Percentiles rank a stretch among this genome's conserved stretches.
Evolutionary conservation across 2,329 filamentous ascomycete genomes (phyloP).

Genomic region (Calonectria ilicicola): DNA sequence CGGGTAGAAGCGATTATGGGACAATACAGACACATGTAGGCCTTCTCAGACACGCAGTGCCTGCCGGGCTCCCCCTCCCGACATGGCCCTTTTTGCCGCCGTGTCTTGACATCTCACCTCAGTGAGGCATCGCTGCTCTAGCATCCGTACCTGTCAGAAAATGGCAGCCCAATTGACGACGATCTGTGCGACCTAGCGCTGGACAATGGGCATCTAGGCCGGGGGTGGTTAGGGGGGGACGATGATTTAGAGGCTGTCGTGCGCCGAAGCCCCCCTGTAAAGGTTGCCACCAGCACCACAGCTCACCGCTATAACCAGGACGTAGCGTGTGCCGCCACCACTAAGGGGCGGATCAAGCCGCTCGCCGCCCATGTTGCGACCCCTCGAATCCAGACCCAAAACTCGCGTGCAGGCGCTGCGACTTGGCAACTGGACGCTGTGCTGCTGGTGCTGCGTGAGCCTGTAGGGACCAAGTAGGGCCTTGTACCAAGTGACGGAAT

Average conservation of each 20-base stretch:
- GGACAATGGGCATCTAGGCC: background rate
- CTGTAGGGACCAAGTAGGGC: background rate
- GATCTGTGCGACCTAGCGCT: background rate
- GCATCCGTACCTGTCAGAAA: conserved; percentile 2
- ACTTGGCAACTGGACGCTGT: background rate
- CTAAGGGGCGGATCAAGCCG: conserved; percentile 31
- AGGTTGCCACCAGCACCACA: background rate
- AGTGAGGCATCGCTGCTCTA: background rate
- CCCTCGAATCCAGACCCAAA: conserved; percentile 22
- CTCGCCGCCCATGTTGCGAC: conserved; percentile 24
- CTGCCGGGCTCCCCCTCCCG: background rate
- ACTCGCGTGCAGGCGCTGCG: conserved; percentile 5
- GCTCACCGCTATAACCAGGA: conserved; percentile 11
- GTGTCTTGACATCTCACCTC: background rate
- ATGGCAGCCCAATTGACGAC: background rate
- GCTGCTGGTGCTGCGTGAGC: background rate
- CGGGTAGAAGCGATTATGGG: background rate
- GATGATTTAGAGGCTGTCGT: background rate
- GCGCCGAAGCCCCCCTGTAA: conserved; percentile 7
- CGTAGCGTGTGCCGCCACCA: conserved; percentile 12
- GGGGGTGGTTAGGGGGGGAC: background rate
- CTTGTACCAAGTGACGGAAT: background rate
- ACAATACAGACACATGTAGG: background rate
- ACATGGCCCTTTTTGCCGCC: background rate
- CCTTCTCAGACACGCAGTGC: background rate